phyloP scores from a whole-genome alignment of 768 basidiomycete genomes.

The Epithele typhae region DNA sequence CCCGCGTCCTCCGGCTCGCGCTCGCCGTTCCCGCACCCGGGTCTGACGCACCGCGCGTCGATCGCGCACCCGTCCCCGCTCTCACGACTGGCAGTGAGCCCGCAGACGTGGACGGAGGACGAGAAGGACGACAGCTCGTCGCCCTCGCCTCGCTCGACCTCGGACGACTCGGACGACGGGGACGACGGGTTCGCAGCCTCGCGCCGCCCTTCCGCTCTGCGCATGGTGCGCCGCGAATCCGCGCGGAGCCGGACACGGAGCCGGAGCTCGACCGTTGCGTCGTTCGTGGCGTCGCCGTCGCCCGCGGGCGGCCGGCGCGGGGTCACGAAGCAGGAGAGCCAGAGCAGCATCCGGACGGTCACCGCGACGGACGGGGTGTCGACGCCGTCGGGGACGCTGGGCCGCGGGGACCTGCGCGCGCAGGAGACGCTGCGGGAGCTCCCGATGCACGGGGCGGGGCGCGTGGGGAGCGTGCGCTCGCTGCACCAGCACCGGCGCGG shows the following conservation, averaged over 20 bases:
- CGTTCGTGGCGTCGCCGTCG: conserved; percentile 40
- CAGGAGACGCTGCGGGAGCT: conserved; percentile 19
- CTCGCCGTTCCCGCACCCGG: conserved; percentile 25
- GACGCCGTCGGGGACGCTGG: conserved; percentile 23
- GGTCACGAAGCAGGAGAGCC: conserved; percentile 47
- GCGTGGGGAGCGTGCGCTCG: conserved; percentile 5
- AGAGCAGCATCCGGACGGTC: conserved; percentile 70
- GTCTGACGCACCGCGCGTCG: conserved; percentile 22
- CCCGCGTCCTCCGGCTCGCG: conserved; percentile 1
- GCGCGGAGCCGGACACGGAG: conserved; percentile 39
- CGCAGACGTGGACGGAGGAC: conserved; percentile 49
- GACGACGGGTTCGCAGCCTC: not conserved
- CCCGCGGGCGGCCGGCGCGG: conserved; percentile 10
- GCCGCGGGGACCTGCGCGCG: conserved; percentile 12
- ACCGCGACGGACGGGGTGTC: conserved; percentile 53
- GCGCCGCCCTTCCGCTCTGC: conserved; percentile 1
- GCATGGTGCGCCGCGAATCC: conserved; percentile 11
- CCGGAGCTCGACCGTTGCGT: conserved; percentile 65
- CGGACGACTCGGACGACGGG: conserved; percentile 20
- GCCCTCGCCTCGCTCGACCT: conserved; percentile 52
- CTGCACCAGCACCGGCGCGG: conserved; percentile 13
- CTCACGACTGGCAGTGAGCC: conserved; percentile 48
- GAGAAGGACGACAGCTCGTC: conserved; percentile 49
- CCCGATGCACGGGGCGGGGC: not conserved
- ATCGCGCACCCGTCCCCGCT: conserved; percentile 60